Evolutionary conservation across 805 yeast genomes (phyloP).

Genomic region (Ogataea salicorniae): DNA sequence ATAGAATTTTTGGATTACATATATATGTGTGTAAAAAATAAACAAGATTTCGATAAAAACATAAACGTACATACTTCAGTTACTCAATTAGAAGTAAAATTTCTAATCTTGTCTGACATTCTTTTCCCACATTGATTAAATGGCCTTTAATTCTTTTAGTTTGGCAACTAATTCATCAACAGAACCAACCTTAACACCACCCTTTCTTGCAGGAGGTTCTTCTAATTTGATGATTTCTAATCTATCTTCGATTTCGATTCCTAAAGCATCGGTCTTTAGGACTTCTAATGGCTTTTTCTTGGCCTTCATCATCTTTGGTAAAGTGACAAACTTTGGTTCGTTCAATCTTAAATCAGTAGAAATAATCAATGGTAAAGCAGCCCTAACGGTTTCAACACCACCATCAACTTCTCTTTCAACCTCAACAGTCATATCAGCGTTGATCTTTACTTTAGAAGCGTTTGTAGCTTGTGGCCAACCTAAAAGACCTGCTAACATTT

Average conservation of each 20-base stretch:
- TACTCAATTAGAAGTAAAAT: not conserved
- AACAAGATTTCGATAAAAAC: too few species aligned
- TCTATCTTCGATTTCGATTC: constrained; percentile 58
- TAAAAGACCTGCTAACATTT: constrained; percentile 88
- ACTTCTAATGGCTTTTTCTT: constrained; percentile 88
- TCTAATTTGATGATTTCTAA: constrained; percentile 66
- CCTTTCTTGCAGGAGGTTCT: constrained; percentile 79
- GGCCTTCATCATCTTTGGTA: constrained; percentile 97
- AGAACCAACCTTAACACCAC: constrained; percentile 73
- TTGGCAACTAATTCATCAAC: constrained; percentile 81
- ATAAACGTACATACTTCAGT: too few species aligned
- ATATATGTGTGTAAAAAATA: too few species aligned
- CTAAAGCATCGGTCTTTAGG: constrained; percentile 59
- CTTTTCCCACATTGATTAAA: constrained; percentile 30
- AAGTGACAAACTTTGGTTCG: constrained; percentile 91
- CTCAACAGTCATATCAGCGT: constrained; percentile 52
- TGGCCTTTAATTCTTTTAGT: constrained; percentile 70
- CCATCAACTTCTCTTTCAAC: constrained; percentile 95
- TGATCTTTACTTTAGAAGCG: constrained; percentile 76
- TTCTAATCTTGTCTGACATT: too few species aligned
- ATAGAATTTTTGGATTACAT: too few species aligned
- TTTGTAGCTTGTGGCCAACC: constrained; percentile 97
- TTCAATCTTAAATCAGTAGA: constrained; percentile 93
- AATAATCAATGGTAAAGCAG: constrained; percentile 76
- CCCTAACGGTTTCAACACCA: constrained; percentile 78